Evolutionary conservation across 108 stramenopile species (phyloP).

Genomic region (Tribonema minus): DNA sequence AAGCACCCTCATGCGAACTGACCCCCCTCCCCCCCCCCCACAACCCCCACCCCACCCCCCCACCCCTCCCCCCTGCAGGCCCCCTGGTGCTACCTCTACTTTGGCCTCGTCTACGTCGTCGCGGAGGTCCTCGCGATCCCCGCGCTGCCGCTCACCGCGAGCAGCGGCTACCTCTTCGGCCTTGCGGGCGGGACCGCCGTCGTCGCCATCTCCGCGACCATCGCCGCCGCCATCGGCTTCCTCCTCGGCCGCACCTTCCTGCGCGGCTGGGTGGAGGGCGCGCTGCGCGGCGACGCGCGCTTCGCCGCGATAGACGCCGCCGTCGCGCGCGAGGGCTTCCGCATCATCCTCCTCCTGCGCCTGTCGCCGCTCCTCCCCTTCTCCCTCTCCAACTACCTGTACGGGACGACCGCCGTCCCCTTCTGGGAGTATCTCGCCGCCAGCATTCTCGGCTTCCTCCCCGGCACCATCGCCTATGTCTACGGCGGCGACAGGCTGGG

Average conservation of each 20-base stretch:
- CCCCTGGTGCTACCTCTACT: background rate
- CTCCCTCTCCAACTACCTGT: slow-evolving; percentile 72
- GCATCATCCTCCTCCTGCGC: slow-evolving; percentile 70
- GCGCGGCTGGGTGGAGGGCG: slow-evolving; percentile 62
- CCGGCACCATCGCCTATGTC: slow-evolving; percentile 74
- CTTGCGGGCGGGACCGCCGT: slow-evolving; percentile 60
- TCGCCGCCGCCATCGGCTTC: slow-evolving; percentile 66
- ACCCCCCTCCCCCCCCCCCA: too few species aligned
- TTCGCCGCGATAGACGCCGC: slow-evolving; percentile 68
- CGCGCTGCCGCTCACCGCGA: slow-evolving; percentile 70
- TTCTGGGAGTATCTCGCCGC: slow-evolving; percentile 68
- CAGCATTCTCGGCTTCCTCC: slow-evolving; percentile 67
- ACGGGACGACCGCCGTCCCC: slow-evolving; percentile 65
- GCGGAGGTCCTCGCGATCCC: slow-evolving; percentile 77
- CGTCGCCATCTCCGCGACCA: slow-evolving; percentile 62
- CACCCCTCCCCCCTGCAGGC: too few species aligned
- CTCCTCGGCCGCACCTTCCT: slow-evolving; percentile 66
- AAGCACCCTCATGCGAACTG: too few species aligned
- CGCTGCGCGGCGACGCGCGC: slow-evolving; percentile 61
- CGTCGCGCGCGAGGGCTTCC: slow-evolving; percentile 70
- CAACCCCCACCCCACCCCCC: too few species aligned
- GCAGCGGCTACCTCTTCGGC: slow-evolving; percentile 76
- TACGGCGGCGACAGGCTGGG: too few species aligned
- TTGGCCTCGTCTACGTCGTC: slow-evolving; percentile 54
- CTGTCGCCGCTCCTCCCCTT: slow-evolving; percentile 75